Evolutionary conservation across 2,329 filamentous ascomycete species (phyloP).

Genomic region (Pyrenophora tritici-repentis): DNA sequence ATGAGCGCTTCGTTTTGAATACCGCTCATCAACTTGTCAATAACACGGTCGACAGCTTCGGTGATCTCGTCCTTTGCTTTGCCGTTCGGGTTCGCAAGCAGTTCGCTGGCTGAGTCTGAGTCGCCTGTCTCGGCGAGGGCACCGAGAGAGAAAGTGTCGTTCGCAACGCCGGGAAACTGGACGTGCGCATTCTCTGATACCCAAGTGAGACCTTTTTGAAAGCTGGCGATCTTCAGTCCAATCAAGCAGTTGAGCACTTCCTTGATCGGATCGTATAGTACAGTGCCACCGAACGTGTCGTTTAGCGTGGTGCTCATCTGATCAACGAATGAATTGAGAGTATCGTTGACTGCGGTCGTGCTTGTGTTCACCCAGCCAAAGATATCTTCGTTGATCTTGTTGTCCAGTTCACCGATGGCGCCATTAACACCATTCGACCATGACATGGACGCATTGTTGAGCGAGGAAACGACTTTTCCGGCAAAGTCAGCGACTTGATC

Average conservation of each 20-base stretch:
- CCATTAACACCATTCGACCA: constrained; percentile 80
- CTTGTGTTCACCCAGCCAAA: constrained; percentile 86
- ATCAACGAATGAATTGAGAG: constrained; percentile 79
- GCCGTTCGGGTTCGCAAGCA: constrained; percentile 76
- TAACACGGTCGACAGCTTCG: constrained; percentile 72
- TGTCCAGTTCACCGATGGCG: constrained; percentile 67
- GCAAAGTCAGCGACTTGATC: constrained; percentile 78
- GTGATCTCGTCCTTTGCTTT: constrained; percentile 82
- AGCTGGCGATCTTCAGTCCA: constrained; percentile 78
- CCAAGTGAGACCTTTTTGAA: constrained; percentile 93
- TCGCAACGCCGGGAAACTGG: constrained; percentile 74
- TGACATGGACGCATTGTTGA: constrained; percentile 72
- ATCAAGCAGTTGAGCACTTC: constrained; percentile 87
- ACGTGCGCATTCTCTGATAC: constrained; percentile 85
- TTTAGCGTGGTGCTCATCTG: constrained; percentile 77
- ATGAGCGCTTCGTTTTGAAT: constrained; percentile 82
- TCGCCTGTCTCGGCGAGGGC: constrained; percentile 62
- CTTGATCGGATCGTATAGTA: constrained; percentile 76
- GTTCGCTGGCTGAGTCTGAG: constrained; percentile 64
- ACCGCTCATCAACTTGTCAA: constrained; percentile 66
- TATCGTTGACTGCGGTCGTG: constrained; percentile 81
- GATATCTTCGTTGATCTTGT: constrained; percentile 80
- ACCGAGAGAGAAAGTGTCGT: constrained; percentile 82
- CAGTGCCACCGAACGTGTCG: constrained; percentile 77
- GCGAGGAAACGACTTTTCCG: constrained; percentile 72